Conservation (phyloP, 331 rosid species). For the Malus hybrid region DNA sequence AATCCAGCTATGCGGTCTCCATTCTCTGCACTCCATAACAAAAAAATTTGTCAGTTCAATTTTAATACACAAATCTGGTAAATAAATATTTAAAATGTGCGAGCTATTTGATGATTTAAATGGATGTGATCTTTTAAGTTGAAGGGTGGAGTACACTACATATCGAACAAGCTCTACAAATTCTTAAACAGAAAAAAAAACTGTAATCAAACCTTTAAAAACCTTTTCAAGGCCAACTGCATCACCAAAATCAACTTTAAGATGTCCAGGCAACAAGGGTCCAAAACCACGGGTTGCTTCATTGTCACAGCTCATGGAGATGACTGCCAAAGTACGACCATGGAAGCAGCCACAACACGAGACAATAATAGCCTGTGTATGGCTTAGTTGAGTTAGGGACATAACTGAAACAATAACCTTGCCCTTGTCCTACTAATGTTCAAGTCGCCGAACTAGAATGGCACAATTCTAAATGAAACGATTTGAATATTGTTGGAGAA, state of each 20-base stretch:
- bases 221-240: constrained; percentile 60
- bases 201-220: constrained; percentile 55
- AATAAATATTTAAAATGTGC: no score
- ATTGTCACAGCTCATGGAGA: constrained; percentile 97
- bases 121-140: not conserved
- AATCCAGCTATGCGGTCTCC: constrained; percentile 80
- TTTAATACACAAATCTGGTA: not conserved
- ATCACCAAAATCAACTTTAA: constrained; percentile 97
- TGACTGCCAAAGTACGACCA: constrained; percentile 90
- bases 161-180: not conserved
- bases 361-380: constrained; percentile 81
- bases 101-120: not conserved
- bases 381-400: constrained; percentile 8
- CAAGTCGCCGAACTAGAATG: not conserved
- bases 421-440: not conserved
- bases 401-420: constrained; percentile 11
- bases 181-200: not conserved
- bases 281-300: constrained; percentile 95
- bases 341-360: constrained; percentile 99
- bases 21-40: constrained; percentile 50
- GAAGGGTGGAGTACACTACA: not conserved
- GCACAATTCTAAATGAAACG: not conserved
- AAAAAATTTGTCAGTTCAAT: constrained; percentile 12
- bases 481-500: not conserved
- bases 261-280: constrained; percentile 82